A percentile compares a stretch with the other conserved stretches of the same genome.
Conservation (phyloP, 2,329 filamentous ascomycete genomes). For the Venturia carpophila region DNA sequence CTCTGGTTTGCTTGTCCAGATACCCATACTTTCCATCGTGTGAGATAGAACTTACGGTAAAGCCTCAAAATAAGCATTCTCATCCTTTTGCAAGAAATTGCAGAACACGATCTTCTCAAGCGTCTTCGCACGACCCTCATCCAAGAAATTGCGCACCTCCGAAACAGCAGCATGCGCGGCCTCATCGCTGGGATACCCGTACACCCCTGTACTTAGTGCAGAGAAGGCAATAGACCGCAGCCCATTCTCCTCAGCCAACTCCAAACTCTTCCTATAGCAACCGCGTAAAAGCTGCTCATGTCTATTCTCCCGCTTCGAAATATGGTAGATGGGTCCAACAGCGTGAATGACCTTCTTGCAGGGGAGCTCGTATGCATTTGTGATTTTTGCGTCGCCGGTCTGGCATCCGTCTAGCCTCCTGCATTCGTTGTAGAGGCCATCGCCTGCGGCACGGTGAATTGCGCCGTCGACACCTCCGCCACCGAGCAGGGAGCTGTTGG, state of each 20-base stretch:
- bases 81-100: conserved; percentile 72
- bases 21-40: neutral
- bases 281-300: conserved; percentile 41
- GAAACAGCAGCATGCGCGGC: conserved; percentile 66
- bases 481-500: conserved; percentile 68
- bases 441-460: conserved; percentile 78
- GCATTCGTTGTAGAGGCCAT: conserved; percentile 61
- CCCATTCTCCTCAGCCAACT: conserved; percentile 60
- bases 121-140: conserved; percentile 37
- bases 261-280: conserved; percentile 65
- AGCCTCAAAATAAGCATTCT: conserved; percentile 58
- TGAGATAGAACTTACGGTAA: conserved; percentile 58
- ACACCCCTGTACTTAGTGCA: conserved; percentile 79
- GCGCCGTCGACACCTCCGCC: conserved; percentile 78
- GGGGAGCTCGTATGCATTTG: conserved; percentile 66
- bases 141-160: conserved; percentile 50
- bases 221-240: conserved; percentile 73
- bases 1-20: neutral
- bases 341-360: conserved; percentile 78
- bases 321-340: conserved; percentile 71
- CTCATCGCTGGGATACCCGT: conserved; percentile 69
- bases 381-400: conserved; percentile 78
- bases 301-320: conserved; percentile 31
- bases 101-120: conserved; percentile 77
- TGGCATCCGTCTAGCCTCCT: conserved; percentile 60